Percentiles rank a stretch among this genome's conserved stretches.
phyloP scores from a whole-genome alignment of 805 yeast genomes.

The Pichia ethanolica region DNA sequence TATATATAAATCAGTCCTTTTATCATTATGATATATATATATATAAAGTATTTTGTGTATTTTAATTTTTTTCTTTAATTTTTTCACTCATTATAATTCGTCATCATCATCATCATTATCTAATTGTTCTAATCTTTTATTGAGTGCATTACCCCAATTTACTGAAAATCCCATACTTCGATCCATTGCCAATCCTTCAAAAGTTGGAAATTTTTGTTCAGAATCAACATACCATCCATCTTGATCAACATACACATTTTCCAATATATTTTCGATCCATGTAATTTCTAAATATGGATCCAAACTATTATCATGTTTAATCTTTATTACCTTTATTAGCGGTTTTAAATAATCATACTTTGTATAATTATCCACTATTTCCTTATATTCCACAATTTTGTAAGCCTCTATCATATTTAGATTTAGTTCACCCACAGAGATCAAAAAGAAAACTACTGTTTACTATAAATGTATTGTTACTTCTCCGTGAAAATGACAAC shows the following conservation, averaged over 20 bases:
- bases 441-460: not conserved
- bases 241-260: conserved; percentile 13
- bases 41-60: not conserved
- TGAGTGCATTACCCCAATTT: conserved; percentile 13
- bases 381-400: not conserved
- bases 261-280: conserved; percentile 2
- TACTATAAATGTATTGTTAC: no score
- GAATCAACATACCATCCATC: conserved; percentile 22
- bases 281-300: not conserved
- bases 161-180: conserved; percentile 12
- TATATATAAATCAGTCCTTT: not conserved
- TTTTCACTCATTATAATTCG: no score
- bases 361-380: conserved; percentile 5
- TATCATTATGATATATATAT: not conserved
- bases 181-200: conserved; percentile 22
- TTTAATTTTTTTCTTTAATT: conserved; percentile 1
- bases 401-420: not conserved
- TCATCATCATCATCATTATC: not conserved
- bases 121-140: conserved; percentile 7
- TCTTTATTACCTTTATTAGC: not conserved
- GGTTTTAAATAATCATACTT: conserved; percentile 3
- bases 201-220: conserved; percentile 20
- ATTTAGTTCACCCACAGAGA: not conserved
- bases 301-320: not conserved
- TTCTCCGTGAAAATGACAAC: no score